Conservation (phyloP, 176 grass and related monocot species). For the Echinochloa phyllopogon region DNA sequence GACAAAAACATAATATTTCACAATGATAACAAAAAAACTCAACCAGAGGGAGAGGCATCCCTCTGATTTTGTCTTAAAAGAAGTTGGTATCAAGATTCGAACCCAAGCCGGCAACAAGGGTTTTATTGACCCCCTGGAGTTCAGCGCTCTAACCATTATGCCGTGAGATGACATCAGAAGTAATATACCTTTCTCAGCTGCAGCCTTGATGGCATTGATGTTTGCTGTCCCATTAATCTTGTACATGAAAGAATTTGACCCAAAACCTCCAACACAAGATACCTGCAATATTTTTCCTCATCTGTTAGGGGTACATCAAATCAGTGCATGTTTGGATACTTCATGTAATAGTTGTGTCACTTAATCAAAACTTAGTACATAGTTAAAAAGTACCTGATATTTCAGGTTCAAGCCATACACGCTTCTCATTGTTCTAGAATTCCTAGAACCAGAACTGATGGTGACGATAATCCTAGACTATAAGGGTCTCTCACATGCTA, state of each 20-base stretch:
- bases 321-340: background rate
- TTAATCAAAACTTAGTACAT: background rate
- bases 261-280: conserved; percentile 97
- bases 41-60: no score
- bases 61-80: no score
- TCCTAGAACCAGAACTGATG: background rate
- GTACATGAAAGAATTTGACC: conserved; percentile 90
- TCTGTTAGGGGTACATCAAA: conserved; percentile 26
- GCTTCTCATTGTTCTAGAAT: background rate
- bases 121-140: no score
- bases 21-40: no score
- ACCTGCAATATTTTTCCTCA: conserved; percentile 57
- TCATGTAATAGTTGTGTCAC: background rate
- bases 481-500: background rate
- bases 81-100: no score
- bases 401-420: background rate
- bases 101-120: no score
- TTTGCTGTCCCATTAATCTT: conserved; percentile 96
- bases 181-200: conserved; percentile 78
- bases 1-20: conserved; percentile 9
- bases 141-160: no score
- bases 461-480: background rate
- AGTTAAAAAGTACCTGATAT: background rate
- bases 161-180: background rate
- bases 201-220: conserved; percentile 92